Evolutionary conservation across 306 rosid genomes (phyloP).

Genomic region (Sicyos edulis): DNA sequence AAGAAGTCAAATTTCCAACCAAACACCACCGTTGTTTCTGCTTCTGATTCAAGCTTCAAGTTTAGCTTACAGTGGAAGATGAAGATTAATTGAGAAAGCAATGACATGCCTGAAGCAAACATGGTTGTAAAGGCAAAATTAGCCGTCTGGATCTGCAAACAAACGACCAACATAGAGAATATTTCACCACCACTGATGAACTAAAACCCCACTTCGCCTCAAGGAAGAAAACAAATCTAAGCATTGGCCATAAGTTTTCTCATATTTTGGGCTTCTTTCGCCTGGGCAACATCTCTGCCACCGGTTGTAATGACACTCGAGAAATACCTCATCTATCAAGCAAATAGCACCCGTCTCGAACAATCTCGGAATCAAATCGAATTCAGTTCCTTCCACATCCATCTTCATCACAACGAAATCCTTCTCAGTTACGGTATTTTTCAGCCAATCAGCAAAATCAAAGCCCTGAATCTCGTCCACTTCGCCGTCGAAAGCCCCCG

Average conservation of each 20-base stretch:
- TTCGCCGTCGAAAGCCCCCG: constrained; percentile 43
- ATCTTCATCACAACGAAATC: constrained; percentile 98
- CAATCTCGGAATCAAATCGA: constrained; percentile 81
- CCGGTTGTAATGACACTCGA: constrained; percentile 93
- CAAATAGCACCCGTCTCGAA: constrained; percentile 87
- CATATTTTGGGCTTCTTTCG: constrained; percentile 77
- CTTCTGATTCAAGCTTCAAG: neutral
- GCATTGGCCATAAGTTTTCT: constrained; percentile 76
- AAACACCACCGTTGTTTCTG: neutral
- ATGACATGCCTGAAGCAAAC: neutral
- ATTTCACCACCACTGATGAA: constrained; percentile 90
- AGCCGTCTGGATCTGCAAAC: neutral
- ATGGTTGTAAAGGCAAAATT: neutral
- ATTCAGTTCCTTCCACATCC: constrained; percentile 98
- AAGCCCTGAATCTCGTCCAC: constrained; percentile 85
- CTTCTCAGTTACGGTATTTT: constrained; percentile 50
- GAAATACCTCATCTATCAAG: constrained; percentile 87
- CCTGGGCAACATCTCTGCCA: constrained; percentile 99
- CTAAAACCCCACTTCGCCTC: constrained; percentile 87
- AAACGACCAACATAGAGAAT: neutral
- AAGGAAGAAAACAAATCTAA: constrained; percentile 67
- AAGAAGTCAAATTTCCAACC: neutral
- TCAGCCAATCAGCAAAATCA: constrained; percentile 85
- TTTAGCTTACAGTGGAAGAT: neutral
- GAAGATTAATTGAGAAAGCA: constrained; percentile 5